phyloP scores from a whole-genome alignment of 192 early-diverging fungal genomes.

The Mortierella antarctica region DNA sequence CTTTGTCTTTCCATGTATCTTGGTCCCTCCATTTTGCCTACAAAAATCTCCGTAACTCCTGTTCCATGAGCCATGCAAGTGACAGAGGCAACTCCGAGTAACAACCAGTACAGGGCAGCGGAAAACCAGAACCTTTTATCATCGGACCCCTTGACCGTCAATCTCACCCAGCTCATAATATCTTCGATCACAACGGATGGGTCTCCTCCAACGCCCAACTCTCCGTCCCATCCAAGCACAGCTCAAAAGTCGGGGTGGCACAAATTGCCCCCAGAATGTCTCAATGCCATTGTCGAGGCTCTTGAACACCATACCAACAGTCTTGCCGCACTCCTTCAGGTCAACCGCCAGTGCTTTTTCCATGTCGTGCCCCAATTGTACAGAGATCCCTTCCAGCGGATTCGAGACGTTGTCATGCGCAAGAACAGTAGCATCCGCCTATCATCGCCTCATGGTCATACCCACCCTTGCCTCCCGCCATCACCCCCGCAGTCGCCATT shows the following conservation, averaged over 20 bases:
- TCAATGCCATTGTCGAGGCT: slow-evolving; percentile 11
- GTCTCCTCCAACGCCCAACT: background rate
- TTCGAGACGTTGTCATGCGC: slow-evolving; percentile 1
- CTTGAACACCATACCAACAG: slow-evolving; percentile 12
- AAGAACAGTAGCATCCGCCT: slow-evolving; percentile 3
- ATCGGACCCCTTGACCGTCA: no score
- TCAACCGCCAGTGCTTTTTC: slow-evolving; percentile 33
- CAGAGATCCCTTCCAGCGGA: slow-evolving; percentile 17
- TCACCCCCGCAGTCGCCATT: background rate
- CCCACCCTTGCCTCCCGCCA: background rate
- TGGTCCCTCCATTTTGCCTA: background rate
- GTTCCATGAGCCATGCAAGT: no score
- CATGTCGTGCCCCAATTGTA: slow-evolving; percentile 20
- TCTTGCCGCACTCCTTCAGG: slow-evolving; percentile 23
- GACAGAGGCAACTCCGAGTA: no score
- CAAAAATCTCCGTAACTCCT: no score
- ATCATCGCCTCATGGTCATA: background rate
- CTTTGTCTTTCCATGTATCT: background rate
- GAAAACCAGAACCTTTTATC: no score
- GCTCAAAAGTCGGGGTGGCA: slow-evolving; percentile 11
- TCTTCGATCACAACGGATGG: background rate
- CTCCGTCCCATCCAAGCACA: no score
- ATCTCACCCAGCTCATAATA: background rate
- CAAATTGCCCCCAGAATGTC: slow-evolving; percentile 15
- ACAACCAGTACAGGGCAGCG: no score